Percentiles rank a stretch among this genome's conserved stretches.
phyloP scores from a whole-genome alignment of 2,329 filamentous ascomycete species.

The Beauveria brongniartii region DNA sequence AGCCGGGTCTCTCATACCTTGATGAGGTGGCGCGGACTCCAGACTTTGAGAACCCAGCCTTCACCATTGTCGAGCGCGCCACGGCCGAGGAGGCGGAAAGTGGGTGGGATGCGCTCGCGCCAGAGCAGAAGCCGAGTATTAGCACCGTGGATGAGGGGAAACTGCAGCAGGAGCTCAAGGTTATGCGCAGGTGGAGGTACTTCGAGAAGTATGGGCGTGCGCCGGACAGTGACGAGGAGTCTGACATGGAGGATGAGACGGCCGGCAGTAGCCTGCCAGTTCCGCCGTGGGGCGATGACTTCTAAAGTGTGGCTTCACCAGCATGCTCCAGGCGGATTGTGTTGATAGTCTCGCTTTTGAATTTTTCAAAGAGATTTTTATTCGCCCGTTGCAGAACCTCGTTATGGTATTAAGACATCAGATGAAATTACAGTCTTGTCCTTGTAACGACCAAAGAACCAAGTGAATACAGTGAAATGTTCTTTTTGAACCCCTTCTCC shows the following conservation, averaged over 20 bases:
- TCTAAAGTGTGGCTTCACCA: not conserved
- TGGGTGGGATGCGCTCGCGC: slow-evolving; percentile 23
- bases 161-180: slow-evolving; percentile 19
- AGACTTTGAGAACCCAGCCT: slow-evolving; percentile 32
- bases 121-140: slow-evolving; percentile 23
- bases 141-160: slow-evolving; percentile 13
- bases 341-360: not conserved
- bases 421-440: slow-evolving; percentile 4
- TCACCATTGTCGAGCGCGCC: slow-evolving; percentile 22
- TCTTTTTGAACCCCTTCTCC: not conserved
- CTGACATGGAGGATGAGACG: slow-evolving; percentile 14
- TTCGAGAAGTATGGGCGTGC: slow-evolving; percentile 22
- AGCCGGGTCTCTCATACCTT: slow-evolving; percentile 52
- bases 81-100: slow-evolving; percentile 18
- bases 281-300: not conserved
- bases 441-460: not conserved
- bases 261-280: not conserved
- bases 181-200: slow-evolving; percentile 19
- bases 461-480: not conserved
- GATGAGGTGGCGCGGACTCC: slow-evolving; percentile 40
- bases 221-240: slow-evolving; percentile 15
- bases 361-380: no score
- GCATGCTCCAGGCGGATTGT: no score
- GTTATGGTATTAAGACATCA: slow-evolving; percentile 1
- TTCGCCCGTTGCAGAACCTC: not conserved